A percentile compares a stretch with the other conserved stretches of the same genome.
phyloP scores from a whole-genome alignment of 176 grass and related monocot genomes.

The Juncus inflexus region DNA sequence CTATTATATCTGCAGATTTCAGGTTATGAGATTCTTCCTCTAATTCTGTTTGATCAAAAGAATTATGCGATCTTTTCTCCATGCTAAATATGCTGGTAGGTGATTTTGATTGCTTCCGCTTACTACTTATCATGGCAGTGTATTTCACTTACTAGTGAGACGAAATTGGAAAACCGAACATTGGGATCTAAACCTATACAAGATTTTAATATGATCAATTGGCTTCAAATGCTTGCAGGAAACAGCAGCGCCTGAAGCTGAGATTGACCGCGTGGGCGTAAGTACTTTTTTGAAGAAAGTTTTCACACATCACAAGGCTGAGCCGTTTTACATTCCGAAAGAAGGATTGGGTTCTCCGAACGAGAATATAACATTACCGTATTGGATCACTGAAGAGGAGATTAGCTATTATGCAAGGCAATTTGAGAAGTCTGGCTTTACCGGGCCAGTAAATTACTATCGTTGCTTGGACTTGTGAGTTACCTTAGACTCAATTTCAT shows the following conservation, averaged over 20 bases:
- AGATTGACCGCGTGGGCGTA: conserved; percentile 40
- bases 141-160: background rate
- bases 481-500: background rate
- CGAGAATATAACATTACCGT: conserved; percentile 35
- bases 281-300: conserved; percentile 47
- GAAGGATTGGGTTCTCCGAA: conserved; percentile 19
- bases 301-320: conserved; percentile 21
- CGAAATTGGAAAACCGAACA: background rate
- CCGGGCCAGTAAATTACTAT: conserved; percentile 29
- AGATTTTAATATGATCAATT: background rate
- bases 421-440: conserved; percentile 48
- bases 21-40: conserved; percentile 13
- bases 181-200: background rate
- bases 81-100: background rate
- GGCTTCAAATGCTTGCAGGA: conserved; percentile 28
- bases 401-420: conserved; percentile 45
- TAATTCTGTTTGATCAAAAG: background rate
- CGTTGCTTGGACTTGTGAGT: conserved; percentile 38
- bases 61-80: background rate
- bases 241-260: conserved; percentile 46
- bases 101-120: background rate
- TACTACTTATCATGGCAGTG: background rate
- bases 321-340: conserved; percentile 40
- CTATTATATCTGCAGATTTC: conserved; percentile 43
- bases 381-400: conserved; percentile 72